Conservation (phyloP, 805 yeast genomes). For the Candida nemodendra region DNA sequence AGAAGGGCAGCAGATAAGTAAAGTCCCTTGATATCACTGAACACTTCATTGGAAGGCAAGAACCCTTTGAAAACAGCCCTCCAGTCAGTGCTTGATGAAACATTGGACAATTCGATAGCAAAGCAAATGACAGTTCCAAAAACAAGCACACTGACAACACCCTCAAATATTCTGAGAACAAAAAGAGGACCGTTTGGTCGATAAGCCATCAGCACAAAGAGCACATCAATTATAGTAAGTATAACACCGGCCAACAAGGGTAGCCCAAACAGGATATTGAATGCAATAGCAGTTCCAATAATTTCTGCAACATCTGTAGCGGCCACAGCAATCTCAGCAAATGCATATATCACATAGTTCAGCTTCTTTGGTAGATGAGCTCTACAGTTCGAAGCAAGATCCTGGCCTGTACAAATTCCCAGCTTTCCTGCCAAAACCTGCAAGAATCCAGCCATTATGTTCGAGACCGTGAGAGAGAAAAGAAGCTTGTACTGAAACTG, state of each 20-base stretch:
- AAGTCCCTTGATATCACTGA: conserved; percentile 62
- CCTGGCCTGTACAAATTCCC: conserved; percentile 93
- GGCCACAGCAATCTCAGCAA: conserved; percentile 88
- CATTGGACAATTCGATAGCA: conserved; percentile 70
- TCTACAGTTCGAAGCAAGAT: conserved; percentile 84
- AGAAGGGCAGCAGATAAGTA: conserved; percentile 80
- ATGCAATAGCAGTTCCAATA: conserved; percentile 94
- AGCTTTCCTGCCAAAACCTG: conserved; percentile 83
- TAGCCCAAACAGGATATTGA: conserved; percentile 75
- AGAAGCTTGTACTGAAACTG: conserved; percentile 70
- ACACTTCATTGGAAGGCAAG: conserved; percentile 45
- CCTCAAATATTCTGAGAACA: conserved; percentile 77
- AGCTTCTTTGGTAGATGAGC: conserved; percentile 64
- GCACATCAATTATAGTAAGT: conserved; percentile 80
- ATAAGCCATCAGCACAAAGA: conserved; percentile 84
- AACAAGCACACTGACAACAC: conserved; percentile 74
- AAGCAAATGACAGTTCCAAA: conserved; percentile 84
- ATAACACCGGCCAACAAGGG: conserved; percentile 85
- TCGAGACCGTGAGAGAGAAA: conserved; percentile 76
- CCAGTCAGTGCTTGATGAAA: conserved; percentile 53
- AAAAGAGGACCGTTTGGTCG: conserved; percentile 79
- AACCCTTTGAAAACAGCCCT: conserved; percentile 68
- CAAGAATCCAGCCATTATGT: conserved; percentile 80
- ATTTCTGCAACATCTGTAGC: conserved; percentile 98
- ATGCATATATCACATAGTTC: conserved; percentile 61